Evolutionary conservation across 192 early-diverging fungal genomes (phyloP).

Genomic region (Coemansia sp.): DNA sequence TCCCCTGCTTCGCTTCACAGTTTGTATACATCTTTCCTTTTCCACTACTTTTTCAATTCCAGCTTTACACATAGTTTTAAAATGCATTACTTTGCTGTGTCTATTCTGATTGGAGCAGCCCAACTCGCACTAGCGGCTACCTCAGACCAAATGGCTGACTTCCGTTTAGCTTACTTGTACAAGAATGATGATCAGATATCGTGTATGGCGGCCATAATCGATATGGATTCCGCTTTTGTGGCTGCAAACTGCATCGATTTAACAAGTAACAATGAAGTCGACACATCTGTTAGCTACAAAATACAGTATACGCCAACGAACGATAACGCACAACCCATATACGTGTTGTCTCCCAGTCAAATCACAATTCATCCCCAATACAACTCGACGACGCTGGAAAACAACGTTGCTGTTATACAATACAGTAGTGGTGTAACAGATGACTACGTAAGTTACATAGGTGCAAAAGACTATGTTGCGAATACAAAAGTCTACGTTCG

Average conservation of each 20-base stretch:
- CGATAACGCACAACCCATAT: background rate
- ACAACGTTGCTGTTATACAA: conserved; percentile 29
- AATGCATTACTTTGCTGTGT: too few relatives aligned
- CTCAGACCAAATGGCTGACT: background rate
- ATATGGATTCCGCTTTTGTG: conserved; percentile 16
- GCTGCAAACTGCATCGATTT: too few relatives aligned
- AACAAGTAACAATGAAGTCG: too few relatives aligned
- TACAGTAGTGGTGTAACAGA: background rate
- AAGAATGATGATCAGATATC: background rate
- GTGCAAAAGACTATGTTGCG: background rate
- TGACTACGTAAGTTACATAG: background rate
- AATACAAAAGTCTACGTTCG: background rate
- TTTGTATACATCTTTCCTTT: too few relatives aligned
- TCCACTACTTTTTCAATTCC: too few relatives aligned
- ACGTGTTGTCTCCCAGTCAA: background rate
- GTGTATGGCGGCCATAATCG: background rate
- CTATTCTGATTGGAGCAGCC: background rate
- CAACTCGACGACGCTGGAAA: conserved; percentile 23
- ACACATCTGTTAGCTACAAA: too few relatives aligned
- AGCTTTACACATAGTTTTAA: background rate
- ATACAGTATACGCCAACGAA: too few relatives aligned
- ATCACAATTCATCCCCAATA: conserved; percentile 4
- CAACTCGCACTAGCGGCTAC: background rate
- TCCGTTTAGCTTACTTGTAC: background rate
- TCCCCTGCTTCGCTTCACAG: too few relatives aligned